A percentile compares a stretch with the other conserved stretches of the same genome.
Evolutionary conservation across 805 yeast genomes (phyloP).

Genomic region (Wickerhamiella australiensis): DNA sequence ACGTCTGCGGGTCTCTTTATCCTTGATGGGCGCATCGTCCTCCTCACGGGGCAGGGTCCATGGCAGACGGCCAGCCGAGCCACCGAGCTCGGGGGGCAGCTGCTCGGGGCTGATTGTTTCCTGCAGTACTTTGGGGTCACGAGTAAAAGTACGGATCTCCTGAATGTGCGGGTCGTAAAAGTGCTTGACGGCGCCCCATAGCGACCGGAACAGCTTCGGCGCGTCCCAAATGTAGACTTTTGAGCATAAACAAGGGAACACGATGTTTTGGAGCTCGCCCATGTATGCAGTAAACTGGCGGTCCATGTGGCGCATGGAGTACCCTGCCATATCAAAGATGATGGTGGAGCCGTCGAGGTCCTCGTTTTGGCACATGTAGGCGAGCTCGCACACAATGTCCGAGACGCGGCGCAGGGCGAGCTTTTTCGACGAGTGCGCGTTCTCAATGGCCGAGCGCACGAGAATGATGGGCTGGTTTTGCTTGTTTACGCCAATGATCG

Average conservation of each 20-base stretch:
- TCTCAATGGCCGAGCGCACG: slow-evolving; percentile 55
- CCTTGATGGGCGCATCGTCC: slow-evolving; percentile 39
- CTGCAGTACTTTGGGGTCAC: slow-evolving; percentile 50
- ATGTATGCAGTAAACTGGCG: slow-evolving; percentile 65
- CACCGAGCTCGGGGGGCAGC: slow-evolving; percentile 67
- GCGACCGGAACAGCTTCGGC: neutral
- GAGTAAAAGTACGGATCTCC: slow-evolving; percentile 59
- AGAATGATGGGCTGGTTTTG: slow-evolving; percentile 20
- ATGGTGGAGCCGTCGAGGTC: slow-evolving; percentile 57
- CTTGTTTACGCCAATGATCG: slow-evolving; percentile 4
- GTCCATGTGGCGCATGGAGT: slow-evolving; percentile 72
- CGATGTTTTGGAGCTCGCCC: slow-evolving; percentile 31
- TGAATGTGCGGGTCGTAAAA: slow-evolving; percentile 53
- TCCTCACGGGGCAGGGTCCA: slow-evolving; percentile 53
- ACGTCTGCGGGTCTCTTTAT: slow-evolving; percentile 35
- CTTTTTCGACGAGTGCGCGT: slow-evolving; percentile 41
- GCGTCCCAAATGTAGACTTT: neutral
- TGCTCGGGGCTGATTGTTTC: slow-evolving; percentile 46
- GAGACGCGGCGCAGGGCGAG: slow-evolving; percentile 56
- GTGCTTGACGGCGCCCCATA: neutral
- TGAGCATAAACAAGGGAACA: neutral
- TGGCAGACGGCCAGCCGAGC: slow-evolving; percentile 26
- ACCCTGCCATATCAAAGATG: slow-evolving; percentile 62
- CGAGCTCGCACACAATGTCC: slow-evolving; percentile 52
- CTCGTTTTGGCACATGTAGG: slow-evolving; percentile 48